A percentile compares a stretch with the other conserved stretches of the same genome.
phyloP scores from a whole-genome alignment of 1,284 basidiomycete species.

The Lentinula novae-zelandiae region DNA sequence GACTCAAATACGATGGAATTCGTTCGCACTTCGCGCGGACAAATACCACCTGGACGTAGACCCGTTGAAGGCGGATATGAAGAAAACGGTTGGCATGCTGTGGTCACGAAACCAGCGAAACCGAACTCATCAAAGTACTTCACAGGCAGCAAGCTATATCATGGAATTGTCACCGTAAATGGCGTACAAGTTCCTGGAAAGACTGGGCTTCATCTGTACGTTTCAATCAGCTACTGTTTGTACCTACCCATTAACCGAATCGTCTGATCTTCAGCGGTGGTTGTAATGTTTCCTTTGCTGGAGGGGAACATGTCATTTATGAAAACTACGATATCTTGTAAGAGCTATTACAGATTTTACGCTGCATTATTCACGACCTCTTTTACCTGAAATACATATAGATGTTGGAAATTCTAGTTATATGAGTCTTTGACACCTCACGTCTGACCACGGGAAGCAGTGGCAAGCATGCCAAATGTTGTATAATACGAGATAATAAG shows the following conservation, averaged over 20 bases:
- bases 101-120: background rate
- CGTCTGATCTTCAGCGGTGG: constrained; percentile 9
- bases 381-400: background rate
- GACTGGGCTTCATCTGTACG: constrained; percentile 66
- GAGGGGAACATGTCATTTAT: constrained; percentile 39
- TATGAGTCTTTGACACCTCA: background rate
- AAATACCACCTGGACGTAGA: constrained; percentile 47
- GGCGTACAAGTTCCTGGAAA: constrained; percentile 67
- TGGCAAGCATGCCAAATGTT: background rate
- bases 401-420: constrained; percentile 12
- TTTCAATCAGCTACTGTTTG: background rate
- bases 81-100: constrained; percentile 25
- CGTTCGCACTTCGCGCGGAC: constrained; percentile 56
- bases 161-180: constrained; percentile 45
- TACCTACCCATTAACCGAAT: background rate
- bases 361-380: background rate
- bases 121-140: constrained; percentile 14
- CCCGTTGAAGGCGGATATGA: constrained; percentile 55
- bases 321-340: constrained; percentile 59
- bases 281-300: constrained; percentile 30
- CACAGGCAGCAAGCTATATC: constrained; percentile 42
- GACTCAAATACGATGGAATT: constrained; percentile 65
- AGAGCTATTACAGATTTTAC: constrained; percentile 20
- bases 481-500: background rate
- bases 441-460: background rate